phyloP scores from a whole-genome alignment of 208 protist species.

The Acanthamoeba lugdunensis region DNA sequence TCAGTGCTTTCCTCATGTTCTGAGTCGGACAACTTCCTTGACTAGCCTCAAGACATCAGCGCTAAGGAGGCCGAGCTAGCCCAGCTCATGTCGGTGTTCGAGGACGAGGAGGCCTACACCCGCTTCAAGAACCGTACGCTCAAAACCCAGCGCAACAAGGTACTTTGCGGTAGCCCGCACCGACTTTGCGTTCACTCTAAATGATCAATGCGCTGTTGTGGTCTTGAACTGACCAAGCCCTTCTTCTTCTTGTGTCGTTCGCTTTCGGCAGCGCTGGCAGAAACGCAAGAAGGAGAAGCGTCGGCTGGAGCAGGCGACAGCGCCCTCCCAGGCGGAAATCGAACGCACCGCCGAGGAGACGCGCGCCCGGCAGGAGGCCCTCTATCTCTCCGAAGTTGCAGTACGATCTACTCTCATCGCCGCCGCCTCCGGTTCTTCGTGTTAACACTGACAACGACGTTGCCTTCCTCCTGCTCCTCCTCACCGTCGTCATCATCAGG shows the following conservation, averaged over 20 bases:
- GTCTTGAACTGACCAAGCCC: background rate
- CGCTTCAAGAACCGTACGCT: slow-evolving; percentile 28
- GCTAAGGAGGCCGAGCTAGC: background rate
- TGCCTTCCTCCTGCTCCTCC: background rate
- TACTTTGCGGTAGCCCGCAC: background rate
- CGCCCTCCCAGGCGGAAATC: background rate
- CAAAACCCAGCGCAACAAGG: slow-evolving; percentile 39
- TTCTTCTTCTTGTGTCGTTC: background rate
- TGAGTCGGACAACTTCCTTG: background rate
- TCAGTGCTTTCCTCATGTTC: background rate
- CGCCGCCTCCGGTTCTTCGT: background rate
- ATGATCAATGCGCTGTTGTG: background rate
- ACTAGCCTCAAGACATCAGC: slow-evolving; percentile 40
- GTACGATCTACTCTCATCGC: background rate
- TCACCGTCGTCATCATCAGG: background rate
- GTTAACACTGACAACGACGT: background rate
- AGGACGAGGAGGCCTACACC: slow-evolving; percentile 36
- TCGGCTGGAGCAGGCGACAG: background rate
- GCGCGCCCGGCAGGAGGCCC: background rate
- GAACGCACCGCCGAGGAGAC: background rate
- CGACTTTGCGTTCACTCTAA: background rate
- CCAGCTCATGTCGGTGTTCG: slow-evolving; percentile 37
- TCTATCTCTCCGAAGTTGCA: background rate
- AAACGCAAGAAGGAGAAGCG: slow-evolving; percentile 1
- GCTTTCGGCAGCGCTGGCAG: background rate